phyloP scores from a whole-genome alignment of 305 asterid genomes.

The Solanum chacoense region DNA sequence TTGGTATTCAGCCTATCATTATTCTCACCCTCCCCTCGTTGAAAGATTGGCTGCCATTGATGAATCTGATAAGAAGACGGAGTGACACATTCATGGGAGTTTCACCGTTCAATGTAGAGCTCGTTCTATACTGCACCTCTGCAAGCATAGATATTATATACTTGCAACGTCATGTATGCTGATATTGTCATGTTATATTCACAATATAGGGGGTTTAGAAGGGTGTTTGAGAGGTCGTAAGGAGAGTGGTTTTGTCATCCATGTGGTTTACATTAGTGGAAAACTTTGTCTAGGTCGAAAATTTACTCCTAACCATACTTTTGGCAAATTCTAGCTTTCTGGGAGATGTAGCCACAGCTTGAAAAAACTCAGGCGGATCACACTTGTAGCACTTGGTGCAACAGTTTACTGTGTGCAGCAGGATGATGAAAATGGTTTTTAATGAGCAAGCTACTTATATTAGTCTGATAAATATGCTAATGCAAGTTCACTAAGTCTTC shows the following conservation, averaged over 20 bases:
- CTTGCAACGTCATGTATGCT: background rate
- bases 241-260: background rate
- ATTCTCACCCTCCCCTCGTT: slow-evolving; percentile 97
- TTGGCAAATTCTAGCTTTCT: background rate
- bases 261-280: background rate
- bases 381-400: background rate
- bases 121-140: background rate
- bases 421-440: background rate
- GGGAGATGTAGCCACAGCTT: background rate
- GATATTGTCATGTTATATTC: background rate
- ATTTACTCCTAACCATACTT: background rate
- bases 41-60: slow-evolving; percentile 92
- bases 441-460: background rate
- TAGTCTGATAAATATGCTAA: background rate
- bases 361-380: background rate
- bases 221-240: background rate
- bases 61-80: slow-evolving; percentile 63
- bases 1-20: slow-evolving; percentile 97
- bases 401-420: background rate
- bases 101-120: background rate
- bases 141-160: background rate
- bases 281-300: background rate
- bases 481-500: background rate
- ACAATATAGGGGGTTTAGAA: background rate
- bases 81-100: slow-evolving; percentile 21